Percentiles rank a stretch among this genome's conserved stretches.
phyloP scores from a whole-genome alignment of 2,329 filamentous ascomycete species.

The Fonsecaea erecta region DNA sequence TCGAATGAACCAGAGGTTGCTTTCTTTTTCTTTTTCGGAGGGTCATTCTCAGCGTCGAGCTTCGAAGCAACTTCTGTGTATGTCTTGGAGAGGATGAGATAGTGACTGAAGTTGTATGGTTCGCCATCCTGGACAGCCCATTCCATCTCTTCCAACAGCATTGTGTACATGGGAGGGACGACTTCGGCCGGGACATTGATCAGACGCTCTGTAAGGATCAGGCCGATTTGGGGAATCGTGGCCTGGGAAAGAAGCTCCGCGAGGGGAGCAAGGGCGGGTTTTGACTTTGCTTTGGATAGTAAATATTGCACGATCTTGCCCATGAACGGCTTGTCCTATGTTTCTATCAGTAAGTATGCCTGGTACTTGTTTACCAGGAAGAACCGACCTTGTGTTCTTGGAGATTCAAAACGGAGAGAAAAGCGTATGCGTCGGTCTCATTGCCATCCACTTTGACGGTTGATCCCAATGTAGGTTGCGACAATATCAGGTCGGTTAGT shows the following conservation, averaged over 20 bases:
- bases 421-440: constrained; percentile 88
- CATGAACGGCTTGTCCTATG: constrained; percentile 71
- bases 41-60: constrained; percentile 69
- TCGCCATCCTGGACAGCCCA: constrained; percentile 88
- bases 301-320: constrained; percentile 75
- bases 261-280: constrained; percentile 61
- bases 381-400: constrained; percentile 67
- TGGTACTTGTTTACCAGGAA: not conserved
- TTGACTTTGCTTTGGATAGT: constrained; percentile 57
- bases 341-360: constrained; percentile 6
- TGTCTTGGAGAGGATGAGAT: constrained; percentile 87
- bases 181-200: constrained; percentile 97
- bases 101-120: constrained; percentile 91
- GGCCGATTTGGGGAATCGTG: constrained; percentile 68
- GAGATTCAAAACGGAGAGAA: constrained; percentile 85
- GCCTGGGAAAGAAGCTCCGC: constrained; percentile 61
- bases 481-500: constrained; percentile 82
- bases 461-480: constrained; percentile 85
- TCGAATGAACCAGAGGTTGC: constrained; percentile 56
- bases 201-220: constrained; percentile 88
- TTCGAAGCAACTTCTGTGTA: constrained; percentile 86
- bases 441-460: constrained; percentile 98
- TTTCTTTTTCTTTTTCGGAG: constrained; percentile 71
- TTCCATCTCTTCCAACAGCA: constrained; percentile 89
- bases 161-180: constrained; percentile 89